Evolutionary conservation across 495 filamentous ascomycete species (phyloP).

Genomic region (Jackrogersella minutella): DNA sequence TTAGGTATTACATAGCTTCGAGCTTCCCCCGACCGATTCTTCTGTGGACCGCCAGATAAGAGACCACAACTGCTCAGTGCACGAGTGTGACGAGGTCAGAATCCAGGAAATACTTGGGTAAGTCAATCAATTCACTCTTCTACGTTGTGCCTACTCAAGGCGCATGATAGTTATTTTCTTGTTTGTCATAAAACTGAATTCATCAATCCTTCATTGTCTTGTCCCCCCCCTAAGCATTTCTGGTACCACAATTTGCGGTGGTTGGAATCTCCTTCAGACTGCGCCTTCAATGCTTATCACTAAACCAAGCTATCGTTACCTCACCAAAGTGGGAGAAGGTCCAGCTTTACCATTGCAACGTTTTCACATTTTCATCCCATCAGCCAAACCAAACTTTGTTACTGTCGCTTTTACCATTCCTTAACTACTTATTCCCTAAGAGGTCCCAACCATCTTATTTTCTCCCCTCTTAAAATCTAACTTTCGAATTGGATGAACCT

Average conservation of each 20-base stretch:
- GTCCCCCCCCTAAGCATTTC: too few relatives aligned
- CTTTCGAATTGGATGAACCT: not conserved
- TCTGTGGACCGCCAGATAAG: slow-evolving; percentile 20
- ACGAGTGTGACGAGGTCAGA: not conserved
- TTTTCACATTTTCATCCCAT: not conserved
- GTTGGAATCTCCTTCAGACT: not conserved
- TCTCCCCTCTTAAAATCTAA: not conserved
- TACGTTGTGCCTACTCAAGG: not conserved
- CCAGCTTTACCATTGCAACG: not conserved
- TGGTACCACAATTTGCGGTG: slow-evolving; percentile 1
- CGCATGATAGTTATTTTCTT: not conserved
- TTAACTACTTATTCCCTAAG: not conserved
- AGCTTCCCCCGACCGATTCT: slow-evolving; percentile 24
- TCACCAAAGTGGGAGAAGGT: not conserved
- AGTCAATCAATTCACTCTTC: slow-evolving; percentile 10
- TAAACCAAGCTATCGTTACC: not conserved
- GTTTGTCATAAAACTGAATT: slow-evolving; percentile 8
- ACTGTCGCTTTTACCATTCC: not conserved
- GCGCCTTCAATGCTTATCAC: slow-evolving; percentile 1
- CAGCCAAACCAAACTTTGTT: not conserved
- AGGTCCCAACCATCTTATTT: not conserved
- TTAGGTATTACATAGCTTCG: slow-evolving; percentile 8
- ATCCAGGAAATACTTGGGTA: slow-evolving; percentile 14
- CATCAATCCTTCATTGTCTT: slow-evolving; percentile 5
- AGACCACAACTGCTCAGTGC: slow-evolving; percentile 3